Conservation (phyloP, 129 eudicot species). For the Flaveria bidentis region DNA sequence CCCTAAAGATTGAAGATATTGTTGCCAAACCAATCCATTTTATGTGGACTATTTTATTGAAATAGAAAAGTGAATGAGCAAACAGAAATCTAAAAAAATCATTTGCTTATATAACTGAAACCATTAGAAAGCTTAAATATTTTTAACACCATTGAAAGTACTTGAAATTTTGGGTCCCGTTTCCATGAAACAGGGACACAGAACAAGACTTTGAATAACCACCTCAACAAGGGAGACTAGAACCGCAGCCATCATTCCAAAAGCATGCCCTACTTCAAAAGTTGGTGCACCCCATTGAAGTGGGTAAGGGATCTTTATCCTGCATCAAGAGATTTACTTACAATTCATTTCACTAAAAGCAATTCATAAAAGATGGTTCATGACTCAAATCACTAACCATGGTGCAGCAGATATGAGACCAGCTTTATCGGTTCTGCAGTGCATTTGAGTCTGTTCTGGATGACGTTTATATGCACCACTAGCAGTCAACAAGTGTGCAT, state of each 20-base stretch:
- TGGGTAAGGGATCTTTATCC: conserved; percentile 98
- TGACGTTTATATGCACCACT: conserved; percentile 97
- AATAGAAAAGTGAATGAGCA: neutral
- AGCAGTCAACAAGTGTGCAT: conserved; percentile 91
- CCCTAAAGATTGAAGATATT: no score
- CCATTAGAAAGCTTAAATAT: neutral
- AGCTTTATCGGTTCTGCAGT: conserved; percentile 93
- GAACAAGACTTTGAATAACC: neutral
- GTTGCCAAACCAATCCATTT: no score
- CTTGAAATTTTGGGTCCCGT: neutral
- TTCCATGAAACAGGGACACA: no score
- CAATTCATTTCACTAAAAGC: neutral
- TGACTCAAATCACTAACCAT: conserved; percentile 57
- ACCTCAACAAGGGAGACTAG: conserved; percentile 96
- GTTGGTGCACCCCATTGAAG: conserved; percentile 99
- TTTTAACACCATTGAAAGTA: neutral
- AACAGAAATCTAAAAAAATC: neutral
- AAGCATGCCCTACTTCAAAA: conserved; percentile 91
- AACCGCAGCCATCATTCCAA: conserved; percentile 99
- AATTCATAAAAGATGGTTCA: neutral
- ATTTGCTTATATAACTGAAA: neutral
- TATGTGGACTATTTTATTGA: no score
- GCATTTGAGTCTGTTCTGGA: conserved; percentile 73
- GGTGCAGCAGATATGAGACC: conserved; percentile 95
- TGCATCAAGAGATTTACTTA: conserved; percentile 25